Base-by-base conservation (phyloP, 805 yeast species). In the Yarrowia deformans region DNA sequence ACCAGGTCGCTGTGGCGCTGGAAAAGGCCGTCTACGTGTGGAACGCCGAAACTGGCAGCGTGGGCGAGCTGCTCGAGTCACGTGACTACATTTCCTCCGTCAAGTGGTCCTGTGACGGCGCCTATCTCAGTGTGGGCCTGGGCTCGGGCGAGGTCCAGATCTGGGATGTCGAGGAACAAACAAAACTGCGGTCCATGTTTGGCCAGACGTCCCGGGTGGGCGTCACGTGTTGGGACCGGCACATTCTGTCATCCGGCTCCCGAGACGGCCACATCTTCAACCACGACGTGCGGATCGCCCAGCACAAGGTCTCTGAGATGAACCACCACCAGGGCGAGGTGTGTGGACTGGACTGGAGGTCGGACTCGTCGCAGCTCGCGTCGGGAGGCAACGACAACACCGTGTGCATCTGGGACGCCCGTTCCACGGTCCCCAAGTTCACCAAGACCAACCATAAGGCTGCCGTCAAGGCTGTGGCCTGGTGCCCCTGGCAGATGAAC, bases 341-440 rank as follows among this genome's bases (percentile, higher is more conserved):
- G 37, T 94, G 98, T 81, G 98, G 98, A 0, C 81, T 94, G 49
- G 89, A 89, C 73, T 94, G 97, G 87, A 84, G 93, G 69, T 72
- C 80, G 12, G 98, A 94, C 77, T 97, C 98, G 1, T 80, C 84
- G 72, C 95, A 91, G 75, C 83, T 94, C 70, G 97, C 96, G 0
- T 86, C 92, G 3, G 98, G 98, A 12, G 97, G 98, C 40, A 95
- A 95, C 76, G 99, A 95, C 77, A 94, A 95, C 75, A 80, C 93
- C 10, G 97, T 95, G 8, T 89, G 91, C 76, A 88, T 94, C 58
- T 94, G 98, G 98, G 98, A 94, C 77, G 88, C 90, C 1, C 84
- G 97, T 72, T 43, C 42, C 1, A 74, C 81, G 6, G 79, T 81
- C 34, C 97, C 98, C 1, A 84, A 87, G 71, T 91, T 88, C 77